Conservation (phyloP, 345 rosid species). For the Arabidopsis arenosa region DNA sequence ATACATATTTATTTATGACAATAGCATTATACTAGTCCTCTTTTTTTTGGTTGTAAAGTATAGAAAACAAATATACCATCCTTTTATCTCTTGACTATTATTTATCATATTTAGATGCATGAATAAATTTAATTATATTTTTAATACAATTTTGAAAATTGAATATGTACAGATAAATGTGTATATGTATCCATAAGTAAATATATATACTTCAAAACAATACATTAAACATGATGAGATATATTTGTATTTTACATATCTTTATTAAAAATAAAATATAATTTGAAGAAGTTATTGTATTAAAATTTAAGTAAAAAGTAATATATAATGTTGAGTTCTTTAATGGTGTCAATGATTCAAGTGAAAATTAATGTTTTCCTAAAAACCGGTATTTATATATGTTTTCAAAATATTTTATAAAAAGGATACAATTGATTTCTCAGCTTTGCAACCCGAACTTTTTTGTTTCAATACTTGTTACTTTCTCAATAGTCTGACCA, state of each 20-base stretch:
- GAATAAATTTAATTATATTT: not conserved
- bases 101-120: not conserved
- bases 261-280: too few relatives aligned
- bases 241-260: not conserved
- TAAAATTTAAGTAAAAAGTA: too few relatives aligned
- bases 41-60: conserved; percentile 6
- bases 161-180: not conserved
- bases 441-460: too few relatives aligned
- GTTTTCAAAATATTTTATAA: too few relatives aligned
- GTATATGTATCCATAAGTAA: not conserved
- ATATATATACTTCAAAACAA: not conserved
- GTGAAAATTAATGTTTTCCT: too few relatives aligned
- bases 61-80: not conserved
- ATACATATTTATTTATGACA: not conserved
- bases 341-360: not conserved
- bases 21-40: not conserved
- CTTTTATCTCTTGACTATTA: not conserved
- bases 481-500: too few relatives aligned
- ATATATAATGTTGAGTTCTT: not conserved
- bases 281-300: not conserved
- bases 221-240: too few relatives aligned
- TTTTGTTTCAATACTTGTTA: too few relatives aligned
- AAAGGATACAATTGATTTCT: too few relatives aligned
- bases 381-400: not conserved
- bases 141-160: not conserved